Base-by-base conservation (phyloP, 345 rosid genomes). In the Brassica carinata region DNA sequence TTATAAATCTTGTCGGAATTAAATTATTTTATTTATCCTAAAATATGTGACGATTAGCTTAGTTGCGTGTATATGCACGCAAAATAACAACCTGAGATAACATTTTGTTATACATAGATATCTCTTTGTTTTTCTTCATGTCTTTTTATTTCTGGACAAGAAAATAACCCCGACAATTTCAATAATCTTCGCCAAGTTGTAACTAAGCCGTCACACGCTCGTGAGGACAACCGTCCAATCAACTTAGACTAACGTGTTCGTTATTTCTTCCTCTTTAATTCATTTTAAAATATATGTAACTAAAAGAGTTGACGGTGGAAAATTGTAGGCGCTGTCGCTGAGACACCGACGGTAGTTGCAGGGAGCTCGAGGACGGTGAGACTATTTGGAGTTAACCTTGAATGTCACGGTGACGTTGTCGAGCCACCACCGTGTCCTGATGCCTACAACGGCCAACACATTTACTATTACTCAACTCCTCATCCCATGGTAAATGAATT, bases 361-460 rank as follows among this genome's bases (percentile, higher is more conserved):
- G 91, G 89, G 71, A 92, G 88, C 78, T 86, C 94, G 2, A 94
- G 75, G 87, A 86, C 86, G 67, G 78, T 90, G 69, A 89, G 98
- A 84, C 84, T 94, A 14, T 94, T 94, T 43, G 98, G 98, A n/a
- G 97, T 94, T 72, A 89, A 94, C 79, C 69, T 94, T 62, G 97
- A 94, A 84, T 94, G 94, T 83, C 89, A 89, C 14, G 61, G n/a
- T 72, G 84, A 82, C 2, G 78, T 59, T 13, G 80, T 72, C 5
- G 81, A 82, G 27, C 71, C 84, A 61, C 84, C 84, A 72, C 76
- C 72, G 7, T 68, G 77, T 64, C 34, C 73, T 1, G 80, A 67
- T 14, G 77, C n/a, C 15, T 73, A 76, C 19, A 72, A 67, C 10
- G 77, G 74, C 38, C 83, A 81, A 75, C 73, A 81, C 29, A 45